Evolutionary conservation across 352 stramenopile species (phyloP).

Genomic region (Phytophthora quininea): DNA sequence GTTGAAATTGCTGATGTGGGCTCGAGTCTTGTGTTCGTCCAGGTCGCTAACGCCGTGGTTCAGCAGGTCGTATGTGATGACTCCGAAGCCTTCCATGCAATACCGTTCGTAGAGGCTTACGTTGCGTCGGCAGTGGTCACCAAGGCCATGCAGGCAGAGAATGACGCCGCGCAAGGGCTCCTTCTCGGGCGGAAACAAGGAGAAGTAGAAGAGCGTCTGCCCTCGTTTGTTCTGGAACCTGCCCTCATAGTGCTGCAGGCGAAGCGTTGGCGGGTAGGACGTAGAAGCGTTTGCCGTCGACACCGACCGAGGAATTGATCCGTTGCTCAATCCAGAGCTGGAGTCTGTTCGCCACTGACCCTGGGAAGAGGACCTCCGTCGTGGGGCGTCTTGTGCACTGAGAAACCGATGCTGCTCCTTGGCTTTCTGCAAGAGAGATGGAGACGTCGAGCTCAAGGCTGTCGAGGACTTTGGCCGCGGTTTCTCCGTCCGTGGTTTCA

Average conservation of each 20-base stretch:
- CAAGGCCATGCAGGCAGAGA: conserved; percentile 52
- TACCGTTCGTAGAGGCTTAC: conserved; percentile 52
- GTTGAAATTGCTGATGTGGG: conserved; percentile 43
- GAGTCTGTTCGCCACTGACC: neutral
- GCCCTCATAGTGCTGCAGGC: conserved; percentile 41
- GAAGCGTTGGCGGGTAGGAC: conserved; percentile 9
- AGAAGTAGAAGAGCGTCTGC: conserved; percentile 47
- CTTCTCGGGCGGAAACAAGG: conserved; percentile 39
- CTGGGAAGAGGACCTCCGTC: neutral
- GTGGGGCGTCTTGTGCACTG: neutral
- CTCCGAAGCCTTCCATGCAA: conserved; percentile 46
- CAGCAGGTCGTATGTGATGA: conserved; percentile 53
- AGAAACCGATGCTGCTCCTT: conserved; percentile 1
- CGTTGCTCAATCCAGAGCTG: neutral
- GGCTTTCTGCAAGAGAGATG: neutral
- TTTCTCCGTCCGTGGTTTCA: neutral
- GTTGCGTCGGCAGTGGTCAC: conserved; percentile 51
- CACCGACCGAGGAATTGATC: neutral
- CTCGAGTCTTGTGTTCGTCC: conserved; percentile 40
- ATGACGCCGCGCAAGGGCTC: conserved; percentile 47
- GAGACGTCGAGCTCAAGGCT: neutral
- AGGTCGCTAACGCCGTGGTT: conserved; percentile 57
- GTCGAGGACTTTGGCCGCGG: neutral
- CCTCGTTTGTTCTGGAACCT: conserved; percentile 45
- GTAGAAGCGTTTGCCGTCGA: neutral